Base-by-base conservation (phyloP, 192 early-diverging fungal species). In the Radiomyces spectabilis region DNA sequence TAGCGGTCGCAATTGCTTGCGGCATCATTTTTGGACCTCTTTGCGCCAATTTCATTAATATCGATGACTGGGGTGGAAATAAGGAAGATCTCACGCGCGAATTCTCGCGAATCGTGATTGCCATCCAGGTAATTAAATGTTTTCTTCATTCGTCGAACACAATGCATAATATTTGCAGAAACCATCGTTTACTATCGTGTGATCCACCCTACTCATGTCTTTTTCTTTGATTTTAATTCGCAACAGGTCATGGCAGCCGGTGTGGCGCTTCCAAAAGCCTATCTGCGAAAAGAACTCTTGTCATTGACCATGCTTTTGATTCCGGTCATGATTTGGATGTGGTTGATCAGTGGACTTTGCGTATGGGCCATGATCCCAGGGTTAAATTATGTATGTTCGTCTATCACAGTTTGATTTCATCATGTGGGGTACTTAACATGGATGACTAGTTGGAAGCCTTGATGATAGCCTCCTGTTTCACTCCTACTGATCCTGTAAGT, bases 401-500 rank as follows among this genome's bases (percentile, higher is more conserved):
- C 24, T 48, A 29, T 12, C 24, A 29, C 24, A 15, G 37, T 26
- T 30, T 32, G 53, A 35, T 49, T 53, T 52, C 18, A 32, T 38
- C 22, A 41, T 32, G 5, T 29, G 7, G n/a, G 9, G 10, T 21
- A 18, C 0, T 26, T 21, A 35, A 53, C n/a, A 51, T 53, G 41
- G 30, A 30, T 41, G 25, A 31, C 35, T 47, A 88, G 75, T 43
- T 86, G 18, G 82, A 89, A 32, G 58, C 84, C 5, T 66, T 97
- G 47, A 72, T 92, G 30, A 71, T 97, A 27, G 85, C 86, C 7
- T 81, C 93, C 0, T 94, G 90, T 41, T 66, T 88, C 4, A 85
- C 93, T 6, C 94, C 94, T 1, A 97, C 94, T 0, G 94, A 97
- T 71, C 94, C 94, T 0, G 93, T 96, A 72, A 55, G 57, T 41